These are phyloP conservation scores for Coemansia sp. DNA, from an alignment of 192 early-diverging fungal species.

Conservation along the genomic window DNA sequence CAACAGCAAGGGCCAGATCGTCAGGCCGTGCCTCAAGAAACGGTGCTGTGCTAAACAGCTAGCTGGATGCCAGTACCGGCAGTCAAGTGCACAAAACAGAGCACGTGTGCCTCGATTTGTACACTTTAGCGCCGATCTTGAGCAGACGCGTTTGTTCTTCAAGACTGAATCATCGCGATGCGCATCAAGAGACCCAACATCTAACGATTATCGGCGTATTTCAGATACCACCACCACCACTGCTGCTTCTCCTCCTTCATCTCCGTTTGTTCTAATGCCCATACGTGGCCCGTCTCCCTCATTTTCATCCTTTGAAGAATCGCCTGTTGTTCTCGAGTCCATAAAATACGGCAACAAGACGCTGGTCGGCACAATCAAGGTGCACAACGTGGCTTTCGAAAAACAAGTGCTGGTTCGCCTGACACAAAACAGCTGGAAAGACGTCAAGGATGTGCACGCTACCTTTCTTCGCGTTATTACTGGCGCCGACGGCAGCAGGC, in stretches of 20 bases:
- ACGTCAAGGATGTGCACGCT: conserved; percentile 67
- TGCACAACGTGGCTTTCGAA: conserved; percentile 84
- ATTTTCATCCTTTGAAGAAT: conserved; percentile 38
- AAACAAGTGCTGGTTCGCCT: conserved; percentile 76
- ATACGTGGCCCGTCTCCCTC: conserved; percentile 41
- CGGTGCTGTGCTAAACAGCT: neutral
- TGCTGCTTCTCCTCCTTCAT: too few relatives aligned
- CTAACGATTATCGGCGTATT: neutral
- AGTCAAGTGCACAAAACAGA: neutral
- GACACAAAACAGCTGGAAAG: conserved; percentile 77
- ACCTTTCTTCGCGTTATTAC: conserved; percentile 61
- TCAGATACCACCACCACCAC: neutral
- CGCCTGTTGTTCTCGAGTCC: conserved; percentile 61
- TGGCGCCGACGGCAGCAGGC: conserved; percentile 29
- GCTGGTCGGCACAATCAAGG: conserved; percentile 69
- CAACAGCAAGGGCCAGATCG: conserved; percentile 8
- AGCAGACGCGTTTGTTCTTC: conserved; percentile 65
- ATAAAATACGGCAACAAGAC: conserved; percentile 45
- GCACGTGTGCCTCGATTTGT: conserved; percentile 54
- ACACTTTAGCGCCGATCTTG: conserved; percentile 62
- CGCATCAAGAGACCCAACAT: conserved; percentile 34
- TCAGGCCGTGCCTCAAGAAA: conserved; percentile 34
- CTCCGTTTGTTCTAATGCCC: conserved; percentile 6
- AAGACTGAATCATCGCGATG: conserved; percentile 60
- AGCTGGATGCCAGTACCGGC: neutral